phyloP scores from a whole-genome alignment of 129 eudicot genomes.

The Saussurea involucrata region DNA sequence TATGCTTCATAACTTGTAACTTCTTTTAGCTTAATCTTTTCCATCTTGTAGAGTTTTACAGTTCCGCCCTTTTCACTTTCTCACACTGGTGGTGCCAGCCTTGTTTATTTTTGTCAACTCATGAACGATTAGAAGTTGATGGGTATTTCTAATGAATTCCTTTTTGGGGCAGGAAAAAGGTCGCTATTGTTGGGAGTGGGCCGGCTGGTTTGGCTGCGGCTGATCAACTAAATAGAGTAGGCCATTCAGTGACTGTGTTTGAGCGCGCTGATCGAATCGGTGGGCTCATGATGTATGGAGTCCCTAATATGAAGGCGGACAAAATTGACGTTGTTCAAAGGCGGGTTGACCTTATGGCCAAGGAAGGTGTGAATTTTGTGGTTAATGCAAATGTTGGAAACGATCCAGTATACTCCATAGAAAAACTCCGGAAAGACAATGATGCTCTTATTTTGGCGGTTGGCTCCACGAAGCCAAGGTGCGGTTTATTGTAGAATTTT shows the following conservation, averaged over 20 bases:
- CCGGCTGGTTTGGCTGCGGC: constrained; percentile 99
- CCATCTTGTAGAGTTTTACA: neutral
- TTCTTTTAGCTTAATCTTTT: neutral
- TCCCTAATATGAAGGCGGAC: constrained; percentile 99
- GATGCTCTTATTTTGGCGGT: constrained; percentile 88
- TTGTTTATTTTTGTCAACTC: neutral
- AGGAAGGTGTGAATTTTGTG: constrained; percentile 90
- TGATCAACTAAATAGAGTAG: constrained; percentile 81
- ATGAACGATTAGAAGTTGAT: neutral
- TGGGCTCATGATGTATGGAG: constrained; percentile 99
- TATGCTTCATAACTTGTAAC: constrained; percentile 21
- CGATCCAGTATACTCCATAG: constrained; percentile 71
- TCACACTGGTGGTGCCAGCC: neutral
- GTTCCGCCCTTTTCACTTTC: neutral
- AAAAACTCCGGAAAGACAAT: constrained; percentile 66
- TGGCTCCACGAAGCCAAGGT: constrained; percentile 96
- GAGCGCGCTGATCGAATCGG: constrained; percentile 98
- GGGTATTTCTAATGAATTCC: neutral
- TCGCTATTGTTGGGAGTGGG: constrained; percentile 93
- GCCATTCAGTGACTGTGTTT: constrained; percentile 87
- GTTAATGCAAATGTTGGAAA: constrained; percentile 84
- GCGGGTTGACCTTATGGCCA: constrained; percentile 83
- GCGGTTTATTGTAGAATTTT: neutral
- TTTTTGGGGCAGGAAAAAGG: constrained; percentile 60
- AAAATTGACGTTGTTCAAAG: constrained; percentile 82